phyloP scores from a whole-genome alignment of 2,329 filamentous ascomycete genomes.

The Diplodia intermedia region DNA sequence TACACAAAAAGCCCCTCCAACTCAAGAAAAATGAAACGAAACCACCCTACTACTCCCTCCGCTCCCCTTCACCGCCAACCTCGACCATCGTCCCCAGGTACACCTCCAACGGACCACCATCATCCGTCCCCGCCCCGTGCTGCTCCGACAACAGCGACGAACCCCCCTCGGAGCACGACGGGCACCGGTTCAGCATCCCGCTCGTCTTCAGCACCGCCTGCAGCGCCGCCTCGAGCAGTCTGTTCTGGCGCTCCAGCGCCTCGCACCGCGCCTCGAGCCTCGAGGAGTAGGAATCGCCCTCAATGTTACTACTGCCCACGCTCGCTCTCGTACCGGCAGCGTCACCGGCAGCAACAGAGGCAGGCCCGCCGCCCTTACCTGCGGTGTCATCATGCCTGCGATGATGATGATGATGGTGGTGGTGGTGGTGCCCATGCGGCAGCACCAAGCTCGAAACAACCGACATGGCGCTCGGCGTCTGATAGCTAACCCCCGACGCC shows the following conservation, averaged over 20 bases:
- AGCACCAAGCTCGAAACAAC: constrained; percentile 3
- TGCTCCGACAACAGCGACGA: neutral
- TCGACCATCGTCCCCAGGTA: constrained; percentile 41
- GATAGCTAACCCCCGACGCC: constrained; percentile 10
- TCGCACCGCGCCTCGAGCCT: constrained; percentile 46
- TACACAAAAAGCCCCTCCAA: neutral
- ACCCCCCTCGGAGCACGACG: constrained; percentile 30
- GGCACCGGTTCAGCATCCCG: constrained; percentile 38
- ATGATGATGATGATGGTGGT: neutral
- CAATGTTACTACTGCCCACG: neutral
- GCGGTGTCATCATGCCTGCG: neutral
- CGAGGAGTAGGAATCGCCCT: neutral
- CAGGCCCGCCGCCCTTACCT: neutral
- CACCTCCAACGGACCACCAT: constrained; percentile 47
- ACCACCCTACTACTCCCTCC: neutral
- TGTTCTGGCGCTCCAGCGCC: constrained; percentile 50
- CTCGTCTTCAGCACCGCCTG: constrained; percentile 48
- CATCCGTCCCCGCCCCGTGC: constrained; percentile 31
- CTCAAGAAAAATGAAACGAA: neutral
- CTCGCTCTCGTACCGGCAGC: neutral
- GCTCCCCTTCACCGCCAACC: neutral
- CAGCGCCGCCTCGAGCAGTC: constrained; percentile 49
- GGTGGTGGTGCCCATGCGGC: neutral
- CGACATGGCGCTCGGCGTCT: constrained; percentile 30
- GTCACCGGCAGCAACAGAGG: neutral